Conservation (phyloP, 345 rosid species). For the Excoecaria agallocha region DNA sequence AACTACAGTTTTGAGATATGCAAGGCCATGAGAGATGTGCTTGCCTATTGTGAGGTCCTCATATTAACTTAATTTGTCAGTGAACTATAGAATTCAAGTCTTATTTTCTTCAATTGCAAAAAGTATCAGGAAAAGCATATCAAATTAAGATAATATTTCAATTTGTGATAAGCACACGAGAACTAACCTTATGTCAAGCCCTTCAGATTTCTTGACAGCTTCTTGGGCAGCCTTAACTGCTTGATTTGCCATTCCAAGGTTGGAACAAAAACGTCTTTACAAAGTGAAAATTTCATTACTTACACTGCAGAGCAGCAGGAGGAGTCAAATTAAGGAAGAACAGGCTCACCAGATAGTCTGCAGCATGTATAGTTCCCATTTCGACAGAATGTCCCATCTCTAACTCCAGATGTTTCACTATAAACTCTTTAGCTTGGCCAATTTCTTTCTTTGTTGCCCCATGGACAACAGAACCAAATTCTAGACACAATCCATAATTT, state of each 20-base stretch:
- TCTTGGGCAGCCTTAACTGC: slow-evolving; percentile 63
- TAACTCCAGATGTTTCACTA: slow-evolving; percentile 48
- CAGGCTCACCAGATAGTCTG: slow-evolving; percentile 44
- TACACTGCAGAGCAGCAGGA: background rate
- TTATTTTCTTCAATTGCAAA: background rate
- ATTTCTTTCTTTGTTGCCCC: slow-evolving; percentile 55
- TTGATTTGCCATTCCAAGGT: slow-evolving; percentile 55
- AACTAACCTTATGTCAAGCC: slow-evolving; percentile 50
- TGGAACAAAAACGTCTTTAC: slow-evolving; percentile 57
- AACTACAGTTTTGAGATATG: background rate
- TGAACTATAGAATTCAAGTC: background rate
- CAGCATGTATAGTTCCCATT: slow-evolving; percentile 61
- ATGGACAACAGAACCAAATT: slow-evolving; percentile 50
- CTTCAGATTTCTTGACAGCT: slow-evolving; percentile 52
- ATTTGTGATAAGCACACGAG: slow-evolving; percentile 10
- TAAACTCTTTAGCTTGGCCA: slow-evolving; percentile 53
- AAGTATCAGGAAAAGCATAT: background rate
- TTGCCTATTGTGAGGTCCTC: background rate
- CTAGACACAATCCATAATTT: slow-evolving; percentile 25
- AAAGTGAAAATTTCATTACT: slow-evolving; percentile 6
- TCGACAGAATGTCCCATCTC: slow-evolving; percentile 56
- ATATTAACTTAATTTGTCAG: background rate
- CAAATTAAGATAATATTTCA: background rate
- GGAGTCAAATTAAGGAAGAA: background rate
- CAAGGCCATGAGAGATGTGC: background rate